phyloP scores from a whole-genome alignment of 768 basidiomycete species.

The Hygrocybe punicea region DNA sequence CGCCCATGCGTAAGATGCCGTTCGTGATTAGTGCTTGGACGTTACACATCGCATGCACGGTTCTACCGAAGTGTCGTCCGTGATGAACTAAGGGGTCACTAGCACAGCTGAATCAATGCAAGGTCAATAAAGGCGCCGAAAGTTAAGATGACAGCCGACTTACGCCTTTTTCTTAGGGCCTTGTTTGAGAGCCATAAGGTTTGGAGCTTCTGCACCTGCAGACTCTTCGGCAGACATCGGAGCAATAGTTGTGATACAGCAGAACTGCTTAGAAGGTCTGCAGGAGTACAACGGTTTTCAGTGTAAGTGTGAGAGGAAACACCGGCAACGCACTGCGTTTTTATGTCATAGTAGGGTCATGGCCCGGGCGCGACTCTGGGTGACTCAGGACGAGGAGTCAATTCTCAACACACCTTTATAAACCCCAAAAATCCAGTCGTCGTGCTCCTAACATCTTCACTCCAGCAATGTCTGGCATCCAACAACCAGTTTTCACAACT shows the following conservation, averaged over 20 bases:
- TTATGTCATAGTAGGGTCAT: too few relatives aligned
- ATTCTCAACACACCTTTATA: too few relatives aligned
- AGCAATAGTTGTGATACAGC: not conserved
- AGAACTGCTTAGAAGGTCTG: too few relatives aligned
- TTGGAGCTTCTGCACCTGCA: not conserved
- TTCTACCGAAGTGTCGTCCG: conserved; percentile 3
- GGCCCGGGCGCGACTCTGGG: too few relatives aligned
- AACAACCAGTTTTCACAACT: too few relatives aligned
- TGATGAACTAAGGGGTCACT: conserved; percentile 1
- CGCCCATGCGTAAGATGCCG: not conserved
- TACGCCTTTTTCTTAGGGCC: not conserved
- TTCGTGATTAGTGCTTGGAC: not conserved
- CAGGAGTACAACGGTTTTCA: too few relatives aligned
- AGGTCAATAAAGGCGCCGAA: not conserved
- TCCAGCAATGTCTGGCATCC: too few relatives aligned
- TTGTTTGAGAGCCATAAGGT: not conserved
- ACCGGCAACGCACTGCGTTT: too few relatives aligned
- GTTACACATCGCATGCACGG: conserved; percentile 3
- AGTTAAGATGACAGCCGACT: not conserved
- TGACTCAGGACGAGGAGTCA: too few relatives aligned
- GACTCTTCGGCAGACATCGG: not conserved
- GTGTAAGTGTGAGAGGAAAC: too few relatives aligned
- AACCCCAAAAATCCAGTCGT: too few relatives aligned
- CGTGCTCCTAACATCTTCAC: too few relatives aligned
- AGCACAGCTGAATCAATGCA: not conserved